A percentile compares a stretch with the other conserved stretches of the same genome.
phyloP scores from a whole-genome alignment of 768 basidiomycete genomes.

The Pleurotus tuoliensis region DNA sequence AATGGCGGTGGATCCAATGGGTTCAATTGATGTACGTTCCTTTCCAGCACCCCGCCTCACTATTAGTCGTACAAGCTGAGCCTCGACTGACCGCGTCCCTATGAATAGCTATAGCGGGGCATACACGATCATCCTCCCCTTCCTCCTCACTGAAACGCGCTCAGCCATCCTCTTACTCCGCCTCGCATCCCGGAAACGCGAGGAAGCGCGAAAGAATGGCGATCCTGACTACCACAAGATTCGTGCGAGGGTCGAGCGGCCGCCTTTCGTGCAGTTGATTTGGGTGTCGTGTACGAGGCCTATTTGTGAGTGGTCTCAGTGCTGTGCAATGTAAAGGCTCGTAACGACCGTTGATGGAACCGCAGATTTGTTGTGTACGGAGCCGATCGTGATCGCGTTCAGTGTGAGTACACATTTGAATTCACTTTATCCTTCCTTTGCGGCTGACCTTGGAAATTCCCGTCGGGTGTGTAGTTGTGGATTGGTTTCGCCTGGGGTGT shows the following conservation, averaged over 20 bases:
- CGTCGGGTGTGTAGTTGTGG: conserved; percentile 47
- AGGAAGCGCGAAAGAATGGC: conserved; percentile 43
- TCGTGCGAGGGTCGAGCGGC: conserved; percentile 54
- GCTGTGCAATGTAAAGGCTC: neutral
- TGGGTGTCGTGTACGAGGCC: conserved; percentile 69
- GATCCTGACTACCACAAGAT: conserved; percentile 43
- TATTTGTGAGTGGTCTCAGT: conserved; percentile 45
- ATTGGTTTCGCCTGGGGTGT: conserved; percentile 76
- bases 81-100: too few relatives aligned
- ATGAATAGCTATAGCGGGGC: conserved; percentile 22
- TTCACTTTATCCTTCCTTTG: conserved; percentile 21
- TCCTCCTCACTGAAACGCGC: conserved; percentile 73
- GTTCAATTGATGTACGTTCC: conserved; percentile 57
- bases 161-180: conserved; percentile 64
- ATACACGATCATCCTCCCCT: conserved; percentile 44
- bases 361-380: conserved; percentile 62
- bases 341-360: neutral
- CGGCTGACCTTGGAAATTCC: conserved; percentile 17
- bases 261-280: conserved; percentile 54
- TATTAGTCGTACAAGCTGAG: too few relatives aligned
- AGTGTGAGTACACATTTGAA: conserved; percentile 40
- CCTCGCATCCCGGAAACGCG: conserved; percentile 59
- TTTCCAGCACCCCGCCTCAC: conserved; percentile 13
- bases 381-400: conserved; percentile 72
- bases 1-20: conserved; percentile 88